Percentiles rank a stretch among this genome's conserved stretches.
Conservation (phyloP, 202 grass and related monocot species). For the Carex sylvatica region DNA sequence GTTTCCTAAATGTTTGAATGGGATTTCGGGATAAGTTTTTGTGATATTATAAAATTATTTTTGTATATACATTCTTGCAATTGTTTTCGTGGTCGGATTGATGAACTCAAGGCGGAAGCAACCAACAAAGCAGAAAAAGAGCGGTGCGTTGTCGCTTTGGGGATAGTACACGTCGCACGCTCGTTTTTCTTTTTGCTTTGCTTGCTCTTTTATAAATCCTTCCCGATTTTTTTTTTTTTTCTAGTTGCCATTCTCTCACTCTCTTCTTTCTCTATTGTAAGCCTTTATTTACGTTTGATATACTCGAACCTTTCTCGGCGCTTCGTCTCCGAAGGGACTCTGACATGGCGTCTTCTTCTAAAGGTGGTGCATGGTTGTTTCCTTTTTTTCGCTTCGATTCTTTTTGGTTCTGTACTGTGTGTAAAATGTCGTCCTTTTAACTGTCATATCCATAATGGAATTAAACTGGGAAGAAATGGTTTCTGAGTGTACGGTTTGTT, state of each 20-base stretch:
- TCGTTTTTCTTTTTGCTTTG: too few species aligned
- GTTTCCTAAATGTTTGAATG: too few species aligned
- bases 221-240: too few species aligned
- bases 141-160: not conserved
- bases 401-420: not conserved
- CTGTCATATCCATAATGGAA: not conserved
- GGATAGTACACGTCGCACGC: not conserved
- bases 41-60: too few species aligned
- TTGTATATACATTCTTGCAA: too few species aligned
- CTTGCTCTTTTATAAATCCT: not conserved
- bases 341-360: not conserved
- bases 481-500: not conserved
- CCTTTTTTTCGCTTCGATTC: not conserved
- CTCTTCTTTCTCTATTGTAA: not conserved
- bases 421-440: not conserved
- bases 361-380: not conserved
- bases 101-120: too few species aligned
- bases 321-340: not conserved
- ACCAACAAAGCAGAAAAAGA: not conserved
- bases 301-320: not conserved
- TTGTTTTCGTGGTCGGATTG: too few species aligned
- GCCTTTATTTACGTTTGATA: not conserved
- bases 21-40: too few species aligned
- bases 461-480: not conserved
- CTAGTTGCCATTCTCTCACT: too few species aligned